phyloP scores from a whole-genome alignment of 345 rosid species.

The Arabidopsis arenosa region DNA sequence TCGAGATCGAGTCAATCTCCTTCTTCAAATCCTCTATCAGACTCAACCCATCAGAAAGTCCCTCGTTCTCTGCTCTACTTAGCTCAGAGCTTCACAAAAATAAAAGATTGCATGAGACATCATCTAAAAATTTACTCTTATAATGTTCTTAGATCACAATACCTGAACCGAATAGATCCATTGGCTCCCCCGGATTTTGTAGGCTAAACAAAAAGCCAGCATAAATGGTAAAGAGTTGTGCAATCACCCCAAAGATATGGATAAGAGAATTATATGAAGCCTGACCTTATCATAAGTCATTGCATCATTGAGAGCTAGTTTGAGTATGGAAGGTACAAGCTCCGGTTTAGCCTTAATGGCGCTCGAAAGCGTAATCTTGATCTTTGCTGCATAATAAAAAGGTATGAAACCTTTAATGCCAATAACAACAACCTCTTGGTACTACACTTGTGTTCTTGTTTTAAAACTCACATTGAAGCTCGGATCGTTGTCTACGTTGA shows the following conservation, averaged over 20 bases:
- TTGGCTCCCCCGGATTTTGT: conserved; percentile 95
- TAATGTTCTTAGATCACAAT: conserved; percentile 15
- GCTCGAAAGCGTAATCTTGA: conserved; percentile 56
- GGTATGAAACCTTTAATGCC: neutral
- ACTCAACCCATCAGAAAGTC: conserved; percentile 68
- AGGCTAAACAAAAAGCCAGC: conserved; percentile 55
- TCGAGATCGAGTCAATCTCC: conserved; percentile 81
- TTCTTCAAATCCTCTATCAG: conserved; percentile 68
- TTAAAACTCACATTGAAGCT: conserved; percentile 64
- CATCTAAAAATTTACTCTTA: neutral
- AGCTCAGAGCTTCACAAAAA: conserved; percentile 87
- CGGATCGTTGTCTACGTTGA: conserved; percentile 92
- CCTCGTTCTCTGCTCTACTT: conserved; percentile 83
- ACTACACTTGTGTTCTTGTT: neutral
- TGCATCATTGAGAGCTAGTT: conserved; percentile 80
- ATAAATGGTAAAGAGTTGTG: neutral
- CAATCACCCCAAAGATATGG: conserved; percentile 1
- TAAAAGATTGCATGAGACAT: conserved; percentile 12
- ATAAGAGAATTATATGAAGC: conserved; percentile 25
- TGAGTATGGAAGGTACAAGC: conserved; percentile 66
- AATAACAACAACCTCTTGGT: neutral
- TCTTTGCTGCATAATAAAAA: conserved; percentile 58
- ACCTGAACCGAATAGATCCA: conserved; percentile 93
- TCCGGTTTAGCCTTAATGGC: conserved; percentile 73
- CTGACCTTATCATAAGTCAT: conserved; percentile 93